Percentiles rank a stretch among this genome's conserved stretches.
phyloP scores from a whole-genome alignment of 192 early-diverging fungal genomes.

The Umbelopsis ramanniana region DNA sequence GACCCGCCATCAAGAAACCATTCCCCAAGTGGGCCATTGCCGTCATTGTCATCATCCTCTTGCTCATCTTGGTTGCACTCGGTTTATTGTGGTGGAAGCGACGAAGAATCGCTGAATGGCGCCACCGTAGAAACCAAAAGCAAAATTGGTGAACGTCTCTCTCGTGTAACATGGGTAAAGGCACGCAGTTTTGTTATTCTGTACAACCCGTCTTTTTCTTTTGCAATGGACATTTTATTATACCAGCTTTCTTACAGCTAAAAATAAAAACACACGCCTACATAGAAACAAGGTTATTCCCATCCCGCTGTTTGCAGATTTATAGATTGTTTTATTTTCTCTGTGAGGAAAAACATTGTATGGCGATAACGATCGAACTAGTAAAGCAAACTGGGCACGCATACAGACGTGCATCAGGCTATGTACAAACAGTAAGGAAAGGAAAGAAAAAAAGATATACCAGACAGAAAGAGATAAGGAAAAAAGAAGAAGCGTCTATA shows the following conservation, averaged over 20 bases:
- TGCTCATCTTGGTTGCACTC: slow-evolving; percentile 41
- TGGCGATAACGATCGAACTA: slow-evolving; percentile 10
- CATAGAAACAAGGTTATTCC: too few relatives aligned
- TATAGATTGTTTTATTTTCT: background rate
- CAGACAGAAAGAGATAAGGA: background rate
- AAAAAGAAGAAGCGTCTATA: slow-evolving; percentile 3
- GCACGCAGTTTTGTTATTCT: background rate
- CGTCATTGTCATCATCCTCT: slow-evolving; percentile 47
- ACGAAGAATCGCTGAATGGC: slow-evolving; percentile 1
- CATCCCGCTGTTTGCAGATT: background rate
- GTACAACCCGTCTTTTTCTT: background rate
- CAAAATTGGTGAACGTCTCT: background rate
- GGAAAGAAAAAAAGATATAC: background rate
- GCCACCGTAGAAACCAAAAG: slow-evolving; percentile 7
- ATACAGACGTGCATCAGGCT: slow-evolving; percentile 12
- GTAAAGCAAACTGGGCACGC: slow-evolving; percentile 24
- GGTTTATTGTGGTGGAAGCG: slow-evolving; percentile 3
- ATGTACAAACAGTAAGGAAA: slow-evolving; percentile 21
- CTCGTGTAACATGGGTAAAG: background rate
- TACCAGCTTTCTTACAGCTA: too few relatives aligned
- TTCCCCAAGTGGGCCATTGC: slow-evolving; percentile 54
- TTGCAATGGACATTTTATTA: background rate
- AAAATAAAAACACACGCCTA: too few relatives aligned
- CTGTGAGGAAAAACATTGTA: background rate
- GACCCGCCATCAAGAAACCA: slow-evolving; percentile 44